Evolutionary conservation across 2,329 filamentous ascomycete genomes (phyloP).

Genomic region (Aspergillus niger): DNA sequence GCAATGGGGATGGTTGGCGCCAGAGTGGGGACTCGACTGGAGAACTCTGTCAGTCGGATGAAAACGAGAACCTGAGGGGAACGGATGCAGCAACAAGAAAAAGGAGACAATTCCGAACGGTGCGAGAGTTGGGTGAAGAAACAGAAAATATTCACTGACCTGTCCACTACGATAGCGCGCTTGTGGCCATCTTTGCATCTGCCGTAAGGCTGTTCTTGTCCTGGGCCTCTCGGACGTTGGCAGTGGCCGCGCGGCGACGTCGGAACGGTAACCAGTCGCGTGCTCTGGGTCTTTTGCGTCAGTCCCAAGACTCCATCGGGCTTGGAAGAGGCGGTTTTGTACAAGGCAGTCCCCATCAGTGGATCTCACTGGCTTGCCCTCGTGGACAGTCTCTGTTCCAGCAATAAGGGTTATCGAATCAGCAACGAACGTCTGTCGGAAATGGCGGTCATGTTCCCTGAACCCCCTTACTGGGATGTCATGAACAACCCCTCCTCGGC

Average conservation of each 20-base stretch:
- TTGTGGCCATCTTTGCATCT: neutral
- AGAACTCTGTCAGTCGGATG: neutral
- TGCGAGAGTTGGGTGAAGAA: constrained; percentile 5
- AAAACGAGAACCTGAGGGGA: neutral
- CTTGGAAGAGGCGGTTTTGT: neutral
- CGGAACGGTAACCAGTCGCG: constrained; percentile 20
- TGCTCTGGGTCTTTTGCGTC: constrained; percentile 14
- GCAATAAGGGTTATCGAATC: neutral
- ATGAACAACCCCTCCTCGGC: neutral
- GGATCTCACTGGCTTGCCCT: neutral
- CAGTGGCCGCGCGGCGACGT: constrained; percentile 16
- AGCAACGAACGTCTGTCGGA: neutral
- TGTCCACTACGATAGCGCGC: neutral
- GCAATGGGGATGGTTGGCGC: neutral
- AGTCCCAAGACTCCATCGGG: neutral
- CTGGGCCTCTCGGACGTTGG: neutral
- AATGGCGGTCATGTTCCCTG: neutral
- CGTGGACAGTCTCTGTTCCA: neutral
- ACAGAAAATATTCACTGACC: neutral
- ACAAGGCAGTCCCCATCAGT: neutral
- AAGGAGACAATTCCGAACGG: neutral
- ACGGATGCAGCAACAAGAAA: neutral
- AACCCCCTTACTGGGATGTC: neutral
- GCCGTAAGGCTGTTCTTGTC: constrained; percentile 17
- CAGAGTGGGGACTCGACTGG: constrained; percentile 7